A percentile compares a stretch with the other conserved stretches of the same genome.
These are phyloP conservation scores for Brassica napus DNA, from an alignment of 345 rosid species.

Conservation along the genomic window DNA sequence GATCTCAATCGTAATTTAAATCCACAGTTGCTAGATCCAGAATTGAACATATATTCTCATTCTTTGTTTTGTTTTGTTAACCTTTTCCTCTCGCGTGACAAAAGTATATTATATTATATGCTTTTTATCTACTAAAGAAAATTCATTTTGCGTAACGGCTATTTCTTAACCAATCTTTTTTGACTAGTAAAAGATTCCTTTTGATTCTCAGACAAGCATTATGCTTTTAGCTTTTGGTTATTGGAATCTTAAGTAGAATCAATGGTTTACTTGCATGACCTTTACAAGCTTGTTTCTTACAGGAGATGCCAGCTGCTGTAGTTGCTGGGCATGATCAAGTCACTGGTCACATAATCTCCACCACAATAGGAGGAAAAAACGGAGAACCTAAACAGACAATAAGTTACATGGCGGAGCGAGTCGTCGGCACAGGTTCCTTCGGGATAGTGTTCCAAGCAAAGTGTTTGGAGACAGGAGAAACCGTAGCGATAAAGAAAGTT, in stretches of 20 bases:
- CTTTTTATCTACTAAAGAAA: neutral
- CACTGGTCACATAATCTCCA: constrained; percentile 85
- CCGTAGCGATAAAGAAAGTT: constrained; percentile 85
- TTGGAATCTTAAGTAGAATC: neutral
- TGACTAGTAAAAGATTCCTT: constrained; percentile 7
- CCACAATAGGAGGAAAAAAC: constrained; percentile 87
- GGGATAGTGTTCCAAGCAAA: constrained; percentile 91
- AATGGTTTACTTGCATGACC: constrained; percentile 4
- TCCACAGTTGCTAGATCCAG: constrained; percentile 19
- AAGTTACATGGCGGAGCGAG: constrained; percentile 93
- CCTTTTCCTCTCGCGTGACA: constrained; percentile 22
- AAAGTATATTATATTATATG: neutral
- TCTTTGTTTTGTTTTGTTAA: neutral
- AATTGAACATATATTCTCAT: constrained; percentile 13
- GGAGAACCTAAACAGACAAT: constrained; percentile 92
- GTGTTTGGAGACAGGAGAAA: constrained; percentile 86
- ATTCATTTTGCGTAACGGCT: constrained; percentile 34
- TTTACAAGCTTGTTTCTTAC: constrained; percentile 29
- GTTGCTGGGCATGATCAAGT: constrained; percentile 72
- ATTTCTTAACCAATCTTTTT: constrained; percentile 15
- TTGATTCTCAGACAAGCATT: constrained; percentile 22
- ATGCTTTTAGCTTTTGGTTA: neutral
- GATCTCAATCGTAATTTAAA: constrained; percentile 13
- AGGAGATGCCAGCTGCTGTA: constrained; percentile 78
- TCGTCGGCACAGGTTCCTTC: constrained; percentile 86